A percentile compares a stretch with the other conserved stretches of the same genome.
phyloP scores from a whole-genome alignment of 768 basidiomycete species.

The Psilocybe cyanescens region DNA sequence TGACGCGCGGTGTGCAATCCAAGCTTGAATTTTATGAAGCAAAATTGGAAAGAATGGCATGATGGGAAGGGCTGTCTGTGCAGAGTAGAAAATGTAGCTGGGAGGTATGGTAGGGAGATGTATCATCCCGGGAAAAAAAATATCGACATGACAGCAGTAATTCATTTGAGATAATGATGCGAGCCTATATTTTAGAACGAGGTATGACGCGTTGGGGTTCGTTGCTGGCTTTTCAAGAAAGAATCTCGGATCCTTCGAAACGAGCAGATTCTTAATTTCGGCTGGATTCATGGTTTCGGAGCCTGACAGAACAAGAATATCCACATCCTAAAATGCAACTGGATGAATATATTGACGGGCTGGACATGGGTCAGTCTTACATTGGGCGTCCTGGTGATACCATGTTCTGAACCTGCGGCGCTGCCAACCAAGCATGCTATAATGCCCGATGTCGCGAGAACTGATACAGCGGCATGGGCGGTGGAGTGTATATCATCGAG shows the following conservation, averaged over 20 bases:
- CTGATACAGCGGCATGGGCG: neutral
- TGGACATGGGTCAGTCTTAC: neutral
- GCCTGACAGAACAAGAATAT: slow-evolving; percentile 17
- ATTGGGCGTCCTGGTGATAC: slow-evolving; percentile 9
- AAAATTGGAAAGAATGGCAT: slow-evolving; percentile 11
- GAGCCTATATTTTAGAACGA: slow-evolving; percentile 19
- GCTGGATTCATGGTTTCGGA: neutral
- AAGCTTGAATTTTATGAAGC: slow-evolving; percentile 12
- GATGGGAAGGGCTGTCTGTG: neutral
- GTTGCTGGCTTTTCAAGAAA: slow-evolving; percentile 13
- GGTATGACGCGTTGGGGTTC: slow-evolving; percentile 14
- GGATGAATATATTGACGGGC: neutral
- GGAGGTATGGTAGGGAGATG: slow-evolving; percentile 20
- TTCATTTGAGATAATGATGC: neutral
- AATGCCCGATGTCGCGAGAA: neutral
- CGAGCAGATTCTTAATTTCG: slow-evolving; percentile 14
- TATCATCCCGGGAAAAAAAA: slow-evolving; percentile 23
- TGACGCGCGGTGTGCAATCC: slow-evolving; percentile 11
- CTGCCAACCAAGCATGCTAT: slow-evolving; percentile 10
- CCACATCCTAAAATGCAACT: slow-evolving; percentile 17
- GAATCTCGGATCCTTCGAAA: slow-evolving; percentile 3
- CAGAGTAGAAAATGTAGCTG: slow-evolving; percentile 4
- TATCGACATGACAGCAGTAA: slow-evolving; percentile 19
- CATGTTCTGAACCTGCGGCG: slow-evolving; percentile 10
- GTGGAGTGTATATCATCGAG: slow-evolving; percentile 1